Base-by-base conservation (phyloP, 768 basidiomycete species). In the Brasilioporus rufonigricans region DNA sequence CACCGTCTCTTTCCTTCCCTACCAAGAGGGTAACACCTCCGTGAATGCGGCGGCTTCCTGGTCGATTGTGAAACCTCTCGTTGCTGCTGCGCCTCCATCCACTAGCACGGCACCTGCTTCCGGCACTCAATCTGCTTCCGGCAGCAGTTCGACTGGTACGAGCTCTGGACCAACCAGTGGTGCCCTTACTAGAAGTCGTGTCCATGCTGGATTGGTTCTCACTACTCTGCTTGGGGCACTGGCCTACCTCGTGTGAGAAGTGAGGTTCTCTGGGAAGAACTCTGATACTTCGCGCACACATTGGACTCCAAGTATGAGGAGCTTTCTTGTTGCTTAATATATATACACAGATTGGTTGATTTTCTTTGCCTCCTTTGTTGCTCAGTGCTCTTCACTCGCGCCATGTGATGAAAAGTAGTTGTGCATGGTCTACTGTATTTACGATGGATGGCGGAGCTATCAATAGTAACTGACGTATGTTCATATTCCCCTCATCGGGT, bases 1-100 rank as follows among this genome's bases (percentile, higher is more conserved):
- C 44, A 71, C 74, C 1, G 75, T 91, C 19, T 80, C 76, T 13
- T 90, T 76, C 74, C 70, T 90, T 33, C 78, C 83, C 1, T 87
- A 80, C 72, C 77, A 68, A 56, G 70, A 77, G 46, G 75, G 72
- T n/a, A 71, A 77, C 53, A 65, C 71, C 9, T 64, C 65, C 21
- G 67, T 75, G 24, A 82, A 82, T 66, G 61, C 76, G 4, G 70
- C 68, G 1, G 78, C 80, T 5, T 60, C 74, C 27, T 88, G 85
- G 85, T 72, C 71, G 27, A 53, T 64, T 12, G 75, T 87, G 12
- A 63, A 65, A 36, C 67, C 70, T 46, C 72, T 87, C 27, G 75
- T 77, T 27, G 58, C 72, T n/a, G 73, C 76, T 4, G 74, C 77
- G n/a, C 72, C 78, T 4, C 59, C 77, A 2, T 56, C 70, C 23